Base-by-base conservation (phyloP, 768 basidiomycete species). In the Rhizopogon roseolus region DNA sequence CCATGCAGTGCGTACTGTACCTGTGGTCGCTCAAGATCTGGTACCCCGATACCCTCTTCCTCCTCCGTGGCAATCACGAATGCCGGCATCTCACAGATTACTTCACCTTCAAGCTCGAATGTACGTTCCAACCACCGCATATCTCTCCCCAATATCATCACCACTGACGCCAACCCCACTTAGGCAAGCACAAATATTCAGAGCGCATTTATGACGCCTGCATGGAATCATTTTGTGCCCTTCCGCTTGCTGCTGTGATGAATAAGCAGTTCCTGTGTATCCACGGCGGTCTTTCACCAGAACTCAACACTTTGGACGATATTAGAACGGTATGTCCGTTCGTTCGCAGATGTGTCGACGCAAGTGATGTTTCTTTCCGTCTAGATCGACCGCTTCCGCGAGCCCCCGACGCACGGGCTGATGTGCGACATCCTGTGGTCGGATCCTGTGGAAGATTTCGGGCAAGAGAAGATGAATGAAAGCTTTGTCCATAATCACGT, bases 381-480 rank as follows among this genome's bases (percentile, higher is more conserved):
- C 9, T 63, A 97, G 93, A 85, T 99, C 66, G 94, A 98, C 72
- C 90, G 97, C 34, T 99, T 98, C 84, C 85, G 95, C 40, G 97
- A 99, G 73, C 96, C 97, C 2, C 97, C 97, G 6, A 98, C 96
- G 0, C 86, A 91, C 52, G 97, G 97, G 4, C 74, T 98, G 55
- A 98, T 99, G 96, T 98, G 96, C 63, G 97, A 99, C 67, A 93
- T 98, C 54, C 77, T 99, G 13, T 99, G 97, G 97, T 87, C 97
- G 0, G 97, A 98, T 72, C 97, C 97, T 9, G 82, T 98, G 0
- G 97, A 99, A 67, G 94, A 98, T 66, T 98, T 98, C 66, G 97
- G 95, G 3, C 84, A 86, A 50, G 96, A 98, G 76, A 96, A 93
- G 73, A 93, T 80, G 32, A 80, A 77, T 14, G 97, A 98, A 34